Conservation (phyloP, 1,284 basidiomycete species). For the Chalciporus sp. region DNA sequence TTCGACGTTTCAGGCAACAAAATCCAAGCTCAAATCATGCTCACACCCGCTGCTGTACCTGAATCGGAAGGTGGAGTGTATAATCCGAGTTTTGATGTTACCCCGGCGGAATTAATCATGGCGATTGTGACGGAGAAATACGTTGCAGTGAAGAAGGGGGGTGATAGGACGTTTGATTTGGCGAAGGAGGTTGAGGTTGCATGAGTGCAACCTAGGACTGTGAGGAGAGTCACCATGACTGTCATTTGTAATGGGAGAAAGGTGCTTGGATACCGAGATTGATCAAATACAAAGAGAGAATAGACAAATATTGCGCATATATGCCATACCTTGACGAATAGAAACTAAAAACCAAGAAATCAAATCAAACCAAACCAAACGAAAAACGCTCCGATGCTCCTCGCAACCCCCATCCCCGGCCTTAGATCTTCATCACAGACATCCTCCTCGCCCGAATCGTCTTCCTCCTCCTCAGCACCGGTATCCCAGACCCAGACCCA, state of each 20-base stretch:
- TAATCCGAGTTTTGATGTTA: constrained; percentile 94
- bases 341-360: background rate
- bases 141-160: constrained; percentile 66
- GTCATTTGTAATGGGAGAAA: no score
- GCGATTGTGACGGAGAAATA: constrained; percentile 92
- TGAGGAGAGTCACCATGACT: no score
- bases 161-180: constrained; percentile 56
- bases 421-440: constrained; percentile 22
- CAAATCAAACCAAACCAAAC: background rate
- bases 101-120: constrained; percentile 79
- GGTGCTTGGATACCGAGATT: background rate
- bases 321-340: background rate
- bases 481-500: no score
- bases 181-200: constrained; percentile 14
- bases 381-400: background rate
- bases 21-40: constrained; percentile 69
- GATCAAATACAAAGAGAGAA: background rate
- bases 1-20: constrained; percentile 43
- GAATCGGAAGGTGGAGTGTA: constrained; percentile 54
- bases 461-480: constrained; percentile 31
- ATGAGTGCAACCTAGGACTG: background rate
- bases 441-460: constrained; percentile 31
- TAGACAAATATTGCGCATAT: no score
- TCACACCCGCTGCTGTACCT: constrained; percentile 67
- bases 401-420: background rate